These are phyloP conservation scores for Pleomassaria siparia DNA, from an alignment of 2,329 filamentous ascomycete genomes.

Conservation along the genomic window DNA sequence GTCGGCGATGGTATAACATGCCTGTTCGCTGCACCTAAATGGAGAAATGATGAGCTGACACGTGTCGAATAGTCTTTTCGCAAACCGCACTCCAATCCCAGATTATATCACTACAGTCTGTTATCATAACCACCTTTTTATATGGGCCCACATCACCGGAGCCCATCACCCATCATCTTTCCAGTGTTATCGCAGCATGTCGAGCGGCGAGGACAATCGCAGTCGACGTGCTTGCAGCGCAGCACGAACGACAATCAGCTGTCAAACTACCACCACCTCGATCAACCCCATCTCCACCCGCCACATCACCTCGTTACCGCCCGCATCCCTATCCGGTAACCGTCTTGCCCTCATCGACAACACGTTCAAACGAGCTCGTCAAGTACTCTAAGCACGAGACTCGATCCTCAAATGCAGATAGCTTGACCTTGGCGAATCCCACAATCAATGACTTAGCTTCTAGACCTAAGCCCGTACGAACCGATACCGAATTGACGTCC, in stretches of 20 bases:
- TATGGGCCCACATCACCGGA: constrained; percentile 38
- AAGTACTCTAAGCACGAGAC: constrained; percentile 24
- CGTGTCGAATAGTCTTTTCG: constrained; percentile 23
- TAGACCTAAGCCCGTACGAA: constrained; percentile 19
- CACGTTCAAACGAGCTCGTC: constrained; percentile 27
- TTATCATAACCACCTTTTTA: constrained; percentile 35
- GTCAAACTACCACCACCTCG: constrained; percentile 16
- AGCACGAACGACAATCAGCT: constrained; percentile 27
- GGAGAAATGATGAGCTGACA: background rate
- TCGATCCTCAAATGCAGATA: constrained; percentile 8
- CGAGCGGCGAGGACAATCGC: constrained; percentile 27
- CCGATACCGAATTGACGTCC: constrained; percentile 26
- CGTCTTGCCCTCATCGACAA: constrained; percentile 9
- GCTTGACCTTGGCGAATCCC: constrained; percentile 18
- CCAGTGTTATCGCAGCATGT: constrained; percentile 32
- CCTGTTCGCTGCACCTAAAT: background rate
- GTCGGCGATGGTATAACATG: constrained; percentile 35
- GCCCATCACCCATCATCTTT: constrained; percentile 35
- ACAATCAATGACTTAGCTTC: constrained; percentile 23
- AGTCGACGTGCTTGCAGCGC: constrained; percentile 31
- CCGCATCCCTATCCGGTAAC: constrained; percentile 18
- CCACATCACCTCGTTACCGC: constrained; percentile 4
- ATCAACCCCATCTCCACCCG: constrained; percentile 16
- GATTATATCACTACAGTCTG: constrained; percentile 38
- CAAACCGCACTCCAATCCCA: constrained; percentile 37